Evolutionary conservation across 1,284 basidiomycete genomes (phyloP).

Genomic region (Earliella scabrosa): DNA sequence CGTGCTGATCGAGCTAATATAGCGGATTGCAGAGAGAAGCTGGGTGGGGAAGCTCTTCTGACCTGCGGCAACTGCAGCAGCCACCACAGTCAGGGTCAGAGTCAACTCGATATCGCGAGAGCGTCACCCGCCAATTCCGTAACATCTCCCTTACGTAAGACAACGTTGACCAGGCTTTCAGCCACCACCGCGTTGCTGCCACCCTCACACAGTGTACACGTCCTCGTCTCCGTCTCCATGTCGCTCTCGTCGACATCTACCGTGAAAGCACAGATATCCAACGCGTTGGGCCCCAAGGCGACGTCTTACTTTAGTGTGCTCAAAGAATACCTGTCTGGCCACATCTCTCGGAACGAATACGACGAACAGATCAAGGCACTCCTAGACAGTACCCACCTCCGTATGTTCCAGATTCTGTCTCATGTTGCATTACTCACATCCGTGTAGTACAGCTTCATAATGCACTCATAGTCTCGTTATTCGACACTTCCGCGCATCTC

Average conservation of each 20-base stretch:
- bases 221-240: constrained; percentile 43
- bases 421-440: no score
- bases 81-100: constrained; percentile 10
- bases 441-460: constrained; percentile 76
- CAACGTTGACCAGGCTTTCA: background rate
- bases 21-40: background rate
- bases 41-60: background rate
- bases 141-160: constrained; percentile 11
- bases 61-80: constrained; percentile 19
- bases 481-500: constrained; percentile 75
- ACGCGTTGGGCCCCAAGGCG: constrained; percentile 64
- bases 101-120: background rate
- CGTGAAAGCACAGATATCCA: constrained; percentile 68
- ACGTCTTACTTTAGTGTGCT: constrained; percentile 65
- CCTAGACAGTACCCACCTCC: constrained; percentile 64
- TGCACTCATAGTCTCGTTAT: constrained; percentile 78
- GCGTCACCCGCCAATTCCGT: no score
- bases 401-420: constrained; percentile 40
- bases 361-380: constrained; percentile 69
- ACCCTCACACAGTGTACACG: no score
- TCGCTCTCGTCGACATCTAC: constrained; percentile 77
- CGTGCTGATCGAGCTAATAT: background rate
- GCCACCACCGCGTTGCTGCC: background rate
- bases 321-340: constrained; percentile 67
- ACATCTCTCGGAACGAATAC: constrained; percentile 74